Base-by-base conservation (phyloP, 2,329 filamentous ascomycete genomes). In the Penicillium crustosum region DNA sequence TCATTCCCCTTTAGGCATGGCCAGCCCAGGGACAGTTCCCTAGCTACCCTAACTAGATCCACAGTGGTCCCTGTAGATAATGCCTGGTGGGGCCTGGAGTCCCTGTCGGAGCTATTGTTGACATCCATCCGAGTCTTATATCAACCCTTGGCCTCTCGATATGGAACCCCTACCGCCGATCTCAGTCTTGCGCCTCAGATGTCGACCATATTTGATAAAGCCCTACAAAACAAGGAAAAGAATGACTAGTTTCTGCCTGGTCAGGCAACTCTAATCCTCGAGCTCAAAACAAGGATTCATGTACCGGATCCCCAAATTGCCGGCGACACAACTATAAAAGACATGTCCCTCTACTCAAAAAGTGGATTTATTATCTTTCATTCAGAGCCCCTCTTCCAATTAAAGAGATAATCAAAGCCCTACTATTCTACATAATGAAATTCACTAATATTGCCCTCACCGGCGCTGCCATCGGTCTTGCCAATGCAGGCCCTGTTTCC, bases 361-460 rank as follows among this genome's bases (percentile, higher is more conserved):
- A 44, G 6, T 17, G 9, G 13, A 27, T n/a, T 13, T 6, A 41
- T 10, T 21, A 41, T 39, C 15, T n/a, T 23, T 53, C 35, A 39
- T 31, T n/a, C 6, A 41, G 15, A 51, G n/a, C 13, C 12, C 42
- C 1, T 17, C 12, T 29, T 33, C 25, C 35, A 12, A 21, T 42
- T 5, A 2, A 2, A 19, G n/a, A 15, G 10, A 39, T 6, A 31
- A 15, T 12, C 13, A 15, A 25, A 21, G 35, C 12, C 8, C 23
- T 45, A 19, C 13, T 19, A 7, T 25, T 13, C 38, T 5, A 7
- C 35, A 58, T 21, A 17, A 62, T 62, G 58, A 62, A 57, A 53
- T 27, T 62, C 41, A 56, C 58, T 33, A 61, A 49, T 23, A 33
- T 58, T 50, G 45, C 50, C 23, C 38, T 62, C 58, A 48, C 58